Evolutionary conservation across 306 rosid species (phyloP).

Genomic region (Glycine tomentella): DNA sequence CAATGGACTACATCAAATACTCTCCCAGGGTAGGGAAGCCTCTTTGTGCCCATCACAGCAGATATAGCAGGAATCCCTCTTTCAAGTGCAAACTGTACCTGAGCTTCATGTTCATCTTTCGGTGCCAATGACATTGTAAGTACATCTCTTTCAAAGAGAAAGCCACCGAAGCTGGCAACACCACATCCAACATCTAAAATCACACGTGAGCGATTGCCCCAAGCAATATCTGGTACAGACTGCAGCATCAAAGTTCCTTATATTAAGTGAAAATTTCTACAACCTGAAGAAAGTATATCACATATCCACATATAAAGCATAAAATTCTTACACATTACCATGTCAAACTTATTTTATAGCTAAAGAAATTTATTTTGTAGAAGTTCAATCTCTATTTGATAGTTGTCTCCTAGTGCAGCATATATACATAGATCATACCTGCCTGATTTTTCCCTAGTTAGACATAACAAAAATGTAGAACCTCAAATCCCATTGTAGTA

Average conservation of each 20-base stretch:
- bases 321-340: background rate
- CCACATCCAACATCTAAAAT: slow-evolving; percentile 98
- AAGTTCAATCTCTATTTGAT: slow-evolving; percentile 17
- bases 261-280: slow-evolving; percentile 35
- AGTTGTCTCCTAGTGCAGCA: slow-evolving; percentile 26
- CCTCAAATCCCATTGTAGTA: slow-evolving; percentile 13
- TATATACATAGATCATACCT: slow-evolving; percentile 25
- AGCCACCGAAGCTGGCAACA: slow-evolving; percentile 99
- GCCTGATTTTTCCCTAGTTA: slow-evolving; percentile 1
- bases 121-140: slow-evolving; percentile 96
- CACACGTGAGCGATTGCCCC: slow-evolving; percentile 94
- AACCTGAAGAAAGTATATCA: slow-evolving; percentile 26
- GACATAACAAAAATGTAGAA: slow-evolving; percentile 2
- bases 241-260: slow-evolving; percentile 51
- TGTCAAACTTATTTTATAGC: slow-evolving; percentile 11
- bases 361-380: background rate
- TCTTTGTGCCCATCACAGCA: slow-evolving; percentile 97
- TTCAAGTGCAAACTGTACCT: slow-evolving; percentile 98
- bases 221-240: slow-evolving; percentile 80
- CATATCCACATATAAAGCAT: slow-evolving; percentile 11
- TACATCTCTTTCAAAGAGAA: slow-evolving; percentile 88
- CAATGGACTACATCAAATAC: slow-evolving; percentile 91
- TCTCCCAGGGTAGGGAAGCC: slow-evolving; percentile 91
- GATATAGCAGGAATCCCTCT: slow-evolving; percentile 98
- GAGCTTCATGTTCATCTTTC: slow-evolving; percentile 99